These are phyloP conservation scores for Trifolium pratense DNA, from an alignment of 306 rosid species.

Conservation along the genomic window DNA sequence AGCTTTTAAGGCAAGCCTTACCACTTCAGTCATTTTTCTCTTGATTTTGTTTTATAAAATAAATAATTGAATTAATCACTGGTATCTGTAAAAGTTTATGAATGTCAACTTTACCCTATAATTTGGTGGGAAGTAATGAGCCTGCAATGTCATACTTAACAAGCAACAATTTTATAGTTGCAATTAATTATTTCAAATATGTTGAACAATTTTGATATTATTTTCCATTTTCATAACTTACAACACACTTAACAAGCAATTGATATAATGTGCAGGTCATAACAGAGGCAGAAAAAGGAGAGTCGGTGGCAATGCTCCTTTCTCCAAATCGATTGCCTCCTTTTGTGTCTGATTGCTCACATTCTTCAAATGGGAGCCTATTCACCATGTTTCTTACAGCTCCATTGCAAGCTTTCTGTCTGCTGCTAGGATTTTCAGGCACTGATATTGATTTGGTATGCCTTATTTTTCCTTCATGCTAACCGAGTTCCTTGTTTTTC, in stretches of 20 bases:
- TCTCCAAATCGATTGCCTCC: conserved; percentile 68
- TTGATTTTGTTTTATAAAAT: conserved; percentile 13
- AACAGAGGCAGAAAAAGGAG: conserved; percentile 81
- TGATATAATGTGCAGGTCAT: conserved; percentile 58
- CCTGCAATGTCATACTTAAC: conserved; percentile 12
- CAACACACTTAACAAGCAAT: conserved; percentile 23
- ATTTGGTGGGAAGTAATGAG: conserved; percentile 16
- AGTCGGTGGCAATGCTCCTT: conserved; percentile 86
- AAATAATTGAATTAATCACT: conserved; percentile 28
- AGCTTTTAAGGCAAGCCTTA: conserved; percentile 89
- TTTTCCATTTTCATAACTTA: conserved; percentile 14
- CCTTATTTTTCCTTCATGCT: conserved; percentile 30
- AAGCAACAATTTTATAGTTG: conserved; percentile 6
- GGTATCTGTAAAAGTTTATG: conserved; percentile 12
- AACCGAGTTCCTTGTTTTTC: background rate
- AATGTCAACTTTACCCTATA: conserved; percentile 22
- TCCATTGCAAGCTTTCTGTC: conserved; percentile 89
- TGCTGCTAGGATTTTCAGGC: conserved; percentile 75
- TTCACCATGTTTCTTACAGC: conserved; percentile 93
- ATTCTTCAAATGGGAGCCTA: conserved; percentile 70
- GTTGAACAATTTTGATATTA: background rate
- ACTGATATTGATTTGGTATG: conserved; percentile 73
- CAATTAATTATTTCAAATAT: conserved; percentile 21
- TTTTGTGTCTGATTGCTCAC: conserved; percentile 50
- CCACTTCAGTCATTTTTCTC: conserved; percentile 8